Evolutionary conservation across 1,284 basidiomycete species (phyloP), one percentile per base, ranked within the genome.

Genomic region (Papiliotrema terrestris): DNA sequence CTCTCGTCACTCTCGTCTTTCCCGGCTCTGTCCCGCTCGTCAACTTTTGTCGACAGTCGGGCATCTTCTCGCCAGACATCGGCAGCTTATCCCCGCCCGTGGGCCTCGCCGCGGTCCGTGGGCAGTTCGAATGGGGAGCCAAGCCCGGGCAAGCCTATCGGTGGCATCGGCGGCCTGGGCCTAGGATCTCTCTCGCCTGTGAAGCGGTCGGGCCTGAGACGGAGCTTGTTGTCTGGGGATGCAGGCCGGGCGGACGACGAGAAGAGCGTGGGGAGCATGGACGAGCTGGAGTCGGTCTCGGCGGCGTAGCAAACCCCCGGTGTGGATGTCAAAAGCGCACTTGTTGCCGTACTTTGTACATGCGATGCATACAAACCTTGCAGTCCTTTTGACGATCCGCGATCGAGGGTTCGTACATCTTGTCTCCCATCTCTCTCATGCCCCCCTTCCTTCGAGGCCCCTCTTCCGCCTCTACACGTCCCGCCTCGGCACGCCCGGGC

Each of bases 41-140:
- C 57, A 54, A 17, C 62, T 54, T 13, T 57, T 53, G 2, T 53
- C 52, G 13, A 57, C 56, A 8, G 56, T 45, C 23, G 35, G 3
- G 15, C 42, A 15, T 53, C 56, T 2, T 57, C 56, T 6, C 23
- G 56, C 20, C 47, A 49, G 39, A 52, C 50, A 2, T 56, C 55
- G n/a, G 26, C 35, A 15, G 42, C 54, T 2, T 56, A 41, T 36
- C 35, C 47, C 32, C 37, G 25, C 17, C 47, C 36, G n/a, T 49
- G 14, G 19, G 48, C 35, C 20, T 38, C 35, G 2, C 37, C 48
- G 2, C n/a, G 48, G 29, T 47, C 45, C 11, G 15, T 3, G 5
- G 43, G n/a, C 11, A 22, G 20, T 38, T 41, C 20, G 9, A 42
- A 6, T 11, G 44, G 22, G 6, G n/a, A 15, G 23, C 11, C 29